phyloP scores from a whole-genome alignment of 2,329 filamentous ascomycete species.

The Metarhizium rileyi region DNA sequence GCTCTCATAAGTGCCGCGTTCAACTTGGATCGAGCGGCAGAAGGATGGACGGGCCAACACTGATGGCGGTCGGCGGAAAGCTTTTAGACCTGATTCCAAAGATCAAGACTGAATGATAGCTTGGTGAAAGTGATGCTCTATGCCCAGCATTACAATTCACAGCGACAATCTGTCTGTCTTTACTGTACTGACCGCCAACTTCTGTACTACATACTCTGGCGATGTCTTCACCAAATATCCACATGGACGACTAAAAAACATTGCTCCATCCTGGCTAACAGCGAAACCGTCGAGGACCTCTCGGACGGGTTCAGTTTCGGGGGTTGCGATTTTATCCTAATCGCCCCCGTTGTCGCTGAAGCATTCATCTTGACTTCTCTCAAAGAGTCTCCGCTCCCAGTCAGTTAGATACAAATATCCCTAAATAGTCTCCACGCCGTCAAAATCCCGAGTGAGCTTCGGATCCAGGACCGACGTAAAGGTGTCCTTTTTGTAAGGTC shows the following conservation, averaged over 20 bases:
- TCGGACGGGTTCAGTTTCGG: not conserved
- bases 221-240: slow-evolving; percentile 2
- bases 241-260: slow-evolving; percentile 7
- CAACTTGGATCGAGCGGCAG: slow-evolving; percentile 51
- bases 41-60: slow-evolving; percentile 13
- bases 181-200: slow-evolving; percentile 4
- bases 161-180: slow-evolving; percentile 8
- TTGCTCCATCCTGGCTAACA: slow-evolving; percentile 8
- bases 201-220: slow-evolving; percentile 8
- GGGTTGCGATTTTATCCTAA: slow-evolving; percentile 6
- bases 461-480: slow-evolving; percentile 1
- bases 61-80: slow-evolving; percentile 3
- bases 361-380: slow-evolving; percentile 7
- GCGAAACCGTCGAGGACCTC: slow-evolving; percentile 11
- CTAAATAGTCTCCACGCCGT: slow-evolving; percentile 10
- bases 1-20: slow-evolving; percentile 69
- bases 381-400: slow-evolving; percentile 8
- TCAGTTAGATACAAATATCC: slow-evolving; percentile 15
- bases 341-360: slow-evolving; percentile 1
- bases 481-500: slow-evolving; percentile 10
- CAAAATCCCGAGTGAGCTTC: slow-evolving; percentile 11
- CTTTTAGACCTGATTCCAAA: too few species aligned
- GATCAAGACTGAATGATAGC: too few species aligned
- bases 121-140: too few species aligned
- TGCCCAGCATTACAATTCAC: not conserved